phyloP scores from a whole-genome alignment of 2,329 filamentous ascomycete genomes.

The Fusarium chuoi region DNA sequence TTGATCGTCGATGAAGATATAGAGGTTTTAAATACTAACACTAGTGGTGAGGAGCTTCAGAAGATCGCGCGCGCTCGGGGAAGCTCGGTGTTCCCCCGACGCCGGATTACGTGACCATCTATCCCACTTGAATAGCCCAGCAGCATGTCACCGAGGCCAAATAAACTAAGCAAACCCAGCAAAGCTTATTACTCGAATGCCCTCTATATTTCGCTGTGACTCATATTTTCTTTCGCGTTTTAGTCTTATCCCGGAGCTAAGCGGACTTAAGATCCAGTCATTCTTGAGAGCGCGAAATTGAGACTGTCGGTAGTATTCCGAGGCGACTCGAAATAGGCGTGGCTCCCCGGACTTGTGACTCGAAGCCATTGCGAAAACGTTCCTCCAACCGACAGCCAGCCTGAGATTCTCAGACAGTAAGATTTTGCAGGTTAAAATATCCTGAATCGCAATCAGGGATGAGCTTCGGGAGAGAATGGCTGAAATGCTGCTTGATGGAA shows the following conservation, averaged over 20 bases:
- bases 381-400: rapidly evolving
- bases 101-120: not conserved
- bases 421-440: not conserved
- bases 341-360: too few relatives aligned
- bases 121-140: not conserved
- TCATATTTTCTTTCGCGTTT: not conserved
- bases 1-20: not conserved
- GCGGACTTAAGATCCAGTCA: not conserved
- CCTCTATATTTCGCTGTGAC: not conserved
- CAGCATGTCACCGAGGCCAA: not conserved
- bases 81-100: not conserved
- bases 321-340: not conserved
- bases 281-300: not conserved
- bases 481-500: not conserved
- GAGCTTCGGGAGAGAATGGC: not conserved
- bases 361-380: rapidly evolving
- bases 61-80: not conserved
- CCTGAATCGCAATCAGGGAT: not conserved
- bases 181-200: not conserved
- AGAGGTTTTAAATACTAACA: not conserved
- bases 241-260: not conserved
- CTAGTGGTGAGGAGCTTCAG: rapidly evolving
- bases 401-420: not conserved
- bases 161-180: not conserved
- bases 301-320: not conserved